These are phyloP conservation scores for Naegleria lovaniensis DNA, from an alignment of 208 protist species.

Conservation along the genomic window DNA sequence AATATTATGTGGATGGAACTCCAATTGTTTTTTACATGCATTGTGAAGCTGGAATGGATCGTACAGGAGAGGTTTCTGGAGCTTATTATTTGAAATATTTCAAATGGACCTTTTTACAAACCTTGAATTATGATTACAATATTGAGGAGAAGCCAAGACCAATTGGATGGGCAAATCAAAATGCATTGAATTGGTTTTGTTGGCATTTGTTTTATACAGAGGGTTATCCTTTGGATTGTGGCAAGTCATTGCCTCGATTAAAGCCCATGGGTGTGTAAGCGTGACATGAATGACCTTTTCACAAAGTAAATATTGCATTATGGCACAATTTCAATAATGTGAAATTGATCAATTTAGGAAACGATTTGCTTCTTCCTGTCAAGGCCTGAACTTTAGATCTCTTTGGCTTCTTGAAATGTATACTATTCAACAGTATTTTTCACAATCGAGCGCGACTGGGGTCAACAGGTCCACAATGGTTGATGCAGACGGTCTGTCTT, in stretches of 20 bases:
- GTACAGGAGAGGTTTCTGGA: background rate
- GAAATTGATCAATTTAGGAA: too few relatives aligned
- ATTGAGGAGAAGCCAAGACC: background rate
- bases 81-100: background rate
- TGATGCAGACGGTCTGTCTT: too few relatives aligned
- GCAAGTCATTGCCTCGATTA: background rate
- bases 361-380: too few relatives aligned
- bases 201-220: background rate
- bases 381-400: too few relatives aligned
- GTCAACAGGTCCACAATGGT: too few relatives aligned
- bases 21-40: background rate
- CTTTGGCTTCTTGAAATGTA: too few relatives aligned
- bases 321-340: too few relatives aligned
- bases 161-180: background rate
- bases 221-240: background rate
- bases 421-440: too few relatives aligned
- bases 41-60: constrained; percentile 6
- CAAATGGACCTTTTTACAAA: background rate
- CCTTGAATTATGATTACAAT: background rate
- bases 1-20: background rate
- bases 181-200: constrained; percentile 1
- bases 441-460: too few relatives aligned
- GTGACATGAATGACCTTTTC: too few relatives aligned
- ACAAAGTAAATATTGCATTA: too few relatives aligned
- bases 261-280: too few relatives aligned